Base-by-base conservation (phyloP, 176 grass and related monocot genomes). In the Canna indica region DNA sequence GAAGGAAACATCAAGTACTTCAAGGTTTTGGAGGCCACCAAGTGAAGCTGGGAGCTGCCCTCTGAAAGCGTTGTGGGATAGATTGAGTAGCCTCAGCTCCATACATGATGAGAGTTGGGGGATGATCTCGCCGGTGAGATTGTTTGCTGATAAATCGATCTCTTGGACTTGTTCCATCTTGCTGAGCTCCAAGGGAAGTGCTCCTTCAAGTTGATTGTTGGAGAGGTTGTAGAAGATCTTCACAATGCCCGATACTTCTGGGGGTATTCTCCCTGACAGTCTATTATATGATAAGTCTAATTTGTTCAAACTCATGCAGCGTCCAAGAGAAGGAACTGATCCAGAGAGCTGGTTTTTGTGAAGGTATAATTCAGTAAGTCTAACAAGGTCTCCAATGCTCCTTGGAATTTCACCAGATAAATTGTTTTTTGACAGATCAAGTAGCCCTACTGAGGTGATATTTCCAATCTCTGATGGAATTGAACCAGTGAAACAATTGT, bases 71-170 rank as follows among this genome's bases (percentile, higher is more conserved):
- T 97, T 97, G 75, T 97, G 77, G 2, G 86, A 92, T 24, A 97
- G 45, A 74, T 97, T 82, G 30, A 97, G 67, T 7, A 74, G 59
- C 41, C 29, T 38, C 59, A 92, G 65, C 61, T 62, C 85, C 12
- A 58, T 47, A 30, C 82, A 97, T 13, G 24, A 47, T 1, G 71
- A 69, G 24, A 92, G 14, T 28, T 76, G 69, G 9, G 71, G 7
- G 24, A 78, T 74, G 70, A 92, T 71, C 12, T 5, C 60, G 7
- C 88, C 84, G 0, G 39, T 73, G 67, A 97, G 76, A 20, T 87
- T 91, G 80, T 97, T 97, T 57, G 76, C 70, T 6, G 93, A 97
- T 38, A 96, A 68, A 73, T 96, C 86, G 24, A 91, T 85, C 64
- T 30, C 72, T 11, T 83, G 48, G 18, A 81, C 75, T 7, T 77